phyloP scores from a whole-genome alignment of 768 basidiomycete species.

The Tulasnella sp. region DNA sequence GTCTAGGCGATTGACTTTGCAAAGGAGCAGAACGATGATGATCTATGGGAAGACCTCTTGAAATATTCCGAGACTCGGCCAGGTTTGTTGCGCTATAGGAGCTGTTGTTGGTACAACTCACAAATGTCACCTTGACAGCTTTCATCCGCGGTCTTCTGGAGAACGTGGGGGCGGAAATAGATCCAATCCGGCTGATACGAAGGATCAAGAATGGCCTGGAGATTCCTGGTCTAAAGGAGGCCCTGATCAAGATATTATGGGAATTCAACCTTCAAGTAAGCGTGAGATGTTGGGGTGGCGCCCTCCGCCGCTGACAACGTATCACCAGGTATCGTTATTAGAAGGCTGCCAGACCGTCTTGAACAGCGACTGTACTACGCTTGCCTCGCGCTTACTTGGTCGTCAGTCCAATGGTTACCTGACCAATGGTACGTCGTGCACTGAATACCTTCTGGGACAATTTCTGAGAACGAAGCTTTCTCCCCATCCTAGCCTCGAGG shows the following conservation, averaged over 20 bases:
- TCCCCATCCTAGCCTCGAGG: conserved; percentile 38
- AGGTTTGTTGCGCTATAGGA: conserved; percentile 33
- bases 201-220: conserved; percentile 93
- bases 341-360: conserved; percentile 87
- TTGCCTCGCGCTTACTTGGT: conserved; percentile 53
- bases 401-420: conserved; percentile 75
- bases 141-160: conserved; percentile 93
- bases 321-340: conserved; percentile 58
- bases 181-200: conserved; percentile 85
- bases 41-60: conserved; percentile 94
- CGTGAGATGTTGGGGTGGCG: background rate
- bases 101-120: background rate
- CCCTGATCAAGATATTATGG: conserved; percentile 91
- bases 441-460: background rate
- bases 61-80: conserved; percentile 91
- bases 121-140: conserved; percentile 31
- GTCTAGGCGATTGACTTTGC: conserved; percentile 91
- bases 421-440: conserved; percentile 45
- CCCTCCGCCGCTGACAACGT: too few relatives aligned
- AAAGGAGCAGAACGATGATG: conserved; percentile 91
- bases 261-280: conserved; percentile 73
- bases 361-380: conserved; percentile 63
- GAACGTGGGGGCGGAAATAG: conserved; percentile 87
- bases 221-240: conserved; percentile 88
- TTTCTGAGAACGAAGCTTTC: background rate